Evolutionary conservation across 345 rosid species (phyloP), one percentile per base, ranked within the genome.

Genomic region (Gossypium thurberi): DNA sequence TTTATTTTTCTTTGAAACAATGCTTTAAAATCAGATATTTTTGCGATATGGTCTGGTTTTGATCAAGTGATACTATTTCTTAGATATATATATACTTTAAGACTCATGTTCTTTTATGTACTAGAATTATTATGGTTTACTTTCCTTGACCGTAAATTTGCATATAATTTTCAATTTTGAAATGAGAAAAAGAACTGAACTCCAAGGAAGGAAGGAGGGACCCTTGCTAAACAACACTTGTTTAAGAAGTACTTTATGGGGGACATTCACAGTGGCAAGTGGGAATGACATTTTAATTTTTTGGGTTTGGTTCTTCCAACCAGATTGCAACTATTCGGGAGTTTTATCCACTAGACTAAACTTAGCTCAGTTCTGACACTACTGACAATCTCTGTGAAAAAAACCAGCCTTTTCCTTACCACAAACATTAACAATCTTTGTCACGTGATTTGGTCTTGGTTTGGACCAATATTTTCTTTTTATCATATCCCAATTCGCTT

Each of bases 341-440:
- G 44, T 26, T 2, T 33, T 53, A 42, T 70, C 40, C 62, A 11
- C 47, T 37, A 52, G 18, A 18, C 20, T 63, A 59, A 28, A 33
- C 52, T 28, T 6, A 28, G 8, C 0, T 55, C 25, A 12, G 64
- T 51, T 5, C 82, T 67, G 79, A 76, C 77, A 71, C 51, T 2
- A 0, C 71, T 77, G 71, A 77, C 55, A 62, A 37, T n/a, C 26
- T 18, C 79, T 74, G 71, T 20, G 2, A 70, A 20, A 40, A 61
- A 17, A 10, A 5, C 2, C 69, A 56, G 76, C 78, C 59, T 78
- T 78, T 46, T 56, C 61, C 18, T 20, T 55, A 55, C 26, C 13
- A 20, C 26, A 10, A 10, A 3, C 28, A 10, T 56, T 15, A 47
- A 61, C 26, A 43, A 3, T 52, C 10, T 21, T 26, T 21, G 11